Evolutionary conservation across 176 grass and related monocot genomes (phyloP).

Genomic region (Hordeum vulgare): DNA sequence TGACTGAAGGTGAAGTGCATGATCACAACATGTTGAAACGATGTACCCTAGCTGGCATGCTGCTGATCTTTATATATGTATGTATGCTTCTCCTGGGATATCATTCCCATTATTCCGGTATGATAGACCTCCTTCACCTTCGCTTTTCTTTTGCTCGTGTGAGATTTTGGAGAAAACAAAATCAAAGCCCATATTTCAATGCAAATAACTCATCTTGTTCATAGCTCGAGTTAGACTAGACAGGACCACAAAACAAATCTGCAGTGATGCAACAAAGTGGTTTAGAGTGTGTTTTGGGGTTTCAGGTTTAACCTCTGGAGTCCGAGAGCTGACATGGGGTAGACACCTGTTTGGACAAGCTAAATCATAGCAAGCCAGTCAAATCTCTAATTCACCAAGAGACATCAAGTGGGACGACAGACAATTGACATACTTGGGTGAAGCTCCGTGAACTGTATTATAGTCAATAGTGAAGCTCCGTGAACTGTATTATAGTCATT

Average conservation of each 20-base stretch:
- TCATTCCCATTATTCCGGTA: background rate
- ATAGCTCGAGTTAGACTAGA: background rate
- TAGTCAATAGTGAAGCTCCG: no score
- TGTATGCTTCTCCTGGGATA: background rate
- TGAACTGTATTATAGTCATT: no score
- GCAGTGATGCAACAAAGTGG: background rate
- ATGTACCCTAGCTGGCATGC: background rate
- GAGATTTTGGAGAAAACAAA: background rate
- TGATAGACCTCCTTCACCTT: background rate
- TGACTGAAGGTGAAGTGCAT: background rate
- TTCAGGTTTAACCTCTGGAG: no score
- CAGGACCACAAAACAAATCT: background rate
- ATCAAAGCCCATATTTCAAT: background rate
- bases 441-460: no score
- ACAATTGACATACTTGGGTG: no score
- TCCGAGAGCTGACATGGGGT: no score
- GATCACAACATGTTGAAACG: background rate
- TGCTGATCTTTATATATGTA: background rate
- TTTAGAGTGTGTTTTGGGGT: background rate
- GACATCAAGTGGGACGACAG: no score
- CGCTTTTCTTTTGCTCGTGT: background rate
- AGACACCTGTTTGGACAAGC: no score
- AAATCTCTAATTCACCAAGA: no score
- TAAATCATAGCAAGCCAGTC: no score
- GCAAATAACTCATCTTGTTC: background rate